Conservation (phyloP, 495 filamentous ascomycete species). For the Hypoxylon fuscum region DNA sequence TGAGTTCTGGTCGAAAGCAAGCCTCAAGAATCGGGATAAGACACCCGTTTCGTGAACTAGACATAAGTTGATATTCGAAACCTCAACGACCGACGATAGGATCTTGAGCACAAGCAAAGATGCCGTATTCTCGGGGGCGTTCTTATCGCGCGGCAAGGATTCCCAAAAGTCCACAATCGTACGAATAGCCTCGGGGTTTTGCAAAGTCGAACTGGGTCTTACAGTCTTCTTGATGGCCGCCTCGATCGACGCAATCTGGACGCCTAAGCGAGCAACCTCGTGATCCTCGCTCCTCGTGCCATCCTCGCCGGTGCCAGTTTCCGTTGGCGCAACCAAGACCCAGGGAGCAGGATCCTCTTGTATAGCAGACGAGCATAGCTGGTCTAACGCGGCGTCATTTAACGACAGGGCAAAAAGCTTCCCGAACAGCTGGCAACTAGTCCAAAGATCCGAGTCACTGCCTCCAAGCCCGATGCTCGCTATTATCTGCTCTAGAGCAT, state of each 20-base stretch:
- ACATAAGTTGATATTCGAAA: constrained; percentile 78
- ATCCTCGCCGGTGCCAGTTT: constrained; percentile 32
- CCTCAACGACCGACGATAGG: constrained; percentile 58
- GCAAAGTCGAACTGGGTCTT: constrained; percentile 62
- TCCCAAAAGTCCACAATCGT: constrained; percentile 73
- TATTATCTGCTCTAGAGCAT: constrained; percentile 75
- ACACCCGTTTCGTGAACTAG: constrained; percentile 81
- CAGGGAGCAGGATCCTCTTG: constrained; percentile 43
- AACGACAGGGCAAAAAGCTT: constrained; percentile 83
- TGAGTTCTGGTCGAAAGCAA: constrained; percentile 64
- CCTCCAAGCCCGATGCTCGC: constrained; percentile 67
- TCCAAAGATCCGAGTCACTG: constrained; percentile 65
- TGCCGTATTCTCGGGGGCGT: constrained; percentile 53
- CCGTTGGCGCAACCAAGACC: constrained; percentile 45
- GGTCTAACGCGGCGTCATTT: constrained; percentile 73
- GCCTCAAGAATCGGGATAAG: constrained; percentile 73
- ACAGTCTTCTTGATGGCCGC: constrained; percentile 58
- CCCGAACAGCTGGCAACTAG: constrained; percentile 81
- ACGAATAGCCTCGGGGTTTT: constrained; percentile 71
- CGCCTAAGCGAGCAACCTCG: constrained; percentile 23
- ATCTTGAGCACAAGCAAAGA: constrained; percentile 69
- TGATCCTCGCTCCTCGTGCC: constrained; percentile 31
- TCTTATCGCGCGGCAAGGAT: constrained; percentile 59
- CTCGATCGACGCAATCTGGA: constrained; percentile 48
- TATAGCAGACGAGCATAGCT: constrained; percentile 54